phyloP scores from a whole-genome alignment of 106 monocot species.

The Alisma plantagoaquatica region DNA sequence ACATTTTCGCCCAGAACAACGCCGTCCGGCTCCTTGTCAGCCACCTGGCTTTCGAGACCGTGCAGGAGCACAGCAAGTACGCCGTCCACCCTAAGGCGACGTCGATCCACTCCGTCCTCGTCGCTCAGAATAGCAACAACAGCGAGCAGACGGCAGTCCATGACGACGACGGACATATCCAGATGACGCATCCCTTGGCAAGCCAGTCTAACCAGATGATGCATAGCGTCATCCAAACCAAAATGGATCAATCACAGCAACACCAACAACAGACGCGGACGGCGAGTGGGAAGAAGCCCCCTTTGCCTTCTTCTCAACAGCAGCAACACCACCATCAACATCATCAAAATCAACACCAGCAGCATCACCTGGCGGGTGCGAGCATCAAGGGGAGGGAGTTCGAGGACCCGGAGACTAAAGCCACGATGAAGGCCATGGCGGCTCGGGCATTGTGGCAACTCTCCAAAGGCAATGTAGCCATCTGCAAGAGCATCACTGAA shows the following conservation, averaged over 20 bases:
- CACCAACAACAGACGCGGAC: too few species aligned
- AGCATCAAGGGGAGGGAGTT: constrained; percentile 46
- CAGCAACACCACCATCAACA: constrained; percentile 33
- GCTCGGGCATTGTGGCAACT: constrained; percentile 56
- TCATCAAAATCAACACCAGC: too few species aligned
- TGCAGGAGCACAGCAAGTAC: constrained; percentile 79
- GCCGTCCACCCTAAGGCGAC: constrained; percentile 24
- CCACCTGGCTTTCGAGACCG: constrained; percentile 68
- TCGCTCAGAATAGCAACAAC: neutral
- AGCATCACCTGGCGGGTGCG: constrained; percentile 21
- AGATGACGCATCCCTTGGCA: constrained; percentile 1
- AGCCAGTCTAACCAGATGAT: constrained; percentile 21
- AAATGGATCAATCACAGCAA: too few species aligned
- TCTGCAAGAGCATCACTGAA: constrained; percentile 68
- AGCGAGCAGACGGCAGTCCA: neutral
- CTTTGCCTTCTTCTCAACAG: constrained; percentile 2
- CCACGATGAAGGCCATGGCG: constrained; percentile 52
- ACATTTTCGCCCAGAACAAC: constrained; percentile 40
- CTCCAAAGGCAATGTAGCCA: constrained; percentile 42
- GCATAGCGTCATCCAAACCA: constrained; percentile 35
- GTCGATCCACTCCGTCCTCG: constrained; percentile 36
- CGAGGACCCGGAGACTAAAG: constrained; percentile 51
- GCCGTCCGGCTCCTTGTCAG: constrained; percentile 64
- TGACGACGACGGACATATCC: neutral
- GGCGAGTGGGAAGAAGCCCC: too few species aligned